Evolutionary conservation across 345 rosid species (phyloP).

Genomic region (Draba incana): DNA sequence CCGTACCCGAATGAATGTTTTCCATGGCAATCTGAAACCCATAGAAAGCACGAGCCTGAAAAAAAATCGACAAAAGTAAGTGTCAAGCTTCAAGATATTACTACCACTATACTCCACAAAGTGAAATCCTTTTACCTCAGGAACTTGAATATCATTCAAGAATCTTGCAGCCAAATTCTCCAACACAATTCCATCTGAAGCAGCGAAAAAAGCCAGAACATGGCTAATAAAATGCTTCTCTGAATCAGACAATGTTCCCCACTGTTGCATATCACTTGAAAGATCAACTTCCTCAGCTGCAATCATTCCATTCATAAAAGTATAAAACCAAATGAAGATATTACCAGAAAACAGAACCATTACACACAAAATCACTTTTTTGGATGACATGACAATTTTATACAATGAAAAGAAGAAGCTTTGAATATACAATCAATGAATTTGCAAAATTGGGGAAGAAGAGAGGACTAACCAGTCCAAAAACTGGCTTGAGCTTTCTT

Average conservation of each 20-base stretch:
- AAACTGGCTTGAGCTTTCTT: conserved; percentile 95
- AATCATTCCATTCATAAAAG: conserved; percentile 24
- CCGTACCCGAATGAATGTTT: conserved; percentile 90
- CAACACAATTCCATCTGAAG: conserved; percentile 93
- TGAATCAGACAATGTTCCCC: conserved; percentile 61
- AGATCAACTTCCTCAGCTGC: conserved; percentile 97
- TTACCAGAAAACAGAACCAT: conserved; percentile 16
- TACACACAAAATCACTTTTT: not conserved
- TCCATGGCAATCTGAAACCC: conserved; percentile 97
- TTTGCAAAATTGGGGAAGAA: not conserved
- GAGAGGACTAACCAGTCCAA: conserved; percentile 67
- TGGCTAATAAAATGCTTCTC: conserved; percentile 87
- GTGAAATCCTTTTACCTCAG: conserved; percentile 57
- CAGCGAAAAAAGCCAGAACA: conserved; percentile 85
- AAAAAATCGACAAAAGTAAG: conserved; percentile 26
- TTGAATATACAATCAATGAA: not conserved
- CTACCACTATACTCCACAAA: not conserved
- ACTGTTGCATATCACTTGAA: conserved; percentile 76
- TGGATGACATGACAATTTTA: not conserved
- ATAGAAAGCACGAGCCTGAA: conserved; percentile 90
- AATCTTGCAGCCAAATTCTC: conserved; percentile 91
- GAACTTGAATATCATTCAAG: conserved; percentile 81
- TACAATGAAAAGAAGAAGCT: conserved; percentile 3
- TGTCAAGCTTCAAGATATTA: conserved; percentile 4
- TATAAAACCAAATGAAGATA: not conserved